Evolutionary conservation across 345 rosid species (phyloP), one percentile per base, ranked within the genome.

Genomic region (Schrenkiella parvula): DNA sequence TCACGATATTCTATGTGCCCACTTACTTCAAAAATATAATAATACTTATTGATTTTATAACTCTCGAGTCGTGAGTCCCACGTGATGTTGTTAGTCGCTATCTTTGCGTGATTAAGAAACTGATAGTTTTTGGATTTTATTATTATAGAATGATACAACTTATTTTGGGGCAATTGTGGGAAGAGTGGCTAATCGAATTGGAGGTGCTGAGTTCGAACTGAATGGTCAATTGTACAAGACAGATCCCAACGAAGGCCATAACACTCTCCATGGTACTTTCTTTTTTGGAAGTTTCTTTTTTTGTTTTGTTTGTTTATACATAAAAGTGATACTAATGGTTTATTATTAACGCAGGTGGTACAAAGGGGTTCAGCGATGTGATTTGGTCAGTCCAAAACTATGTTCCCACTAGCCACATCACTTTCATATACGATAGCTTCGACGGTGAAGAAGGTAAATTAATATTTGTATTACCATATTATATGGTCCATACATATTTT

Each of bases 161-260:
- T 82, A 80, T 70, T 95, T 95, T 31, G 99, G 99, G 28, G 89
- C 89, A 26, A 73, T 89, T 0, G 87, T 95, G 38, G 98, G 99
- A 61, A 85, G 95, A 8, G 95, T 95, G 0, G 98, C 95, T 2
- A 91, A 95, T 54, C 80, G 99, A 80, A 95, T 91, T 4, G 82
- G 78, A 35, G 82, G 80, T 9, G 95, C 96, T 21, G 68, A 76
- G 17, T 89, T 89, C 60, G 50, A 78, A n/a, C 61, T 91, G 4
- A 79, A 89, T 78, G 99, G 97, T 28, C 70, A 66, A 6, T 6
- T 10, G 2, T 85, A 87, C 75, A 84, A 86, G 62, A 76, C 89
- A 7, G 72, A 65, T 29, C 50, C 86, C 64, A 91, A 95, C 72
- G 89, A 87, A 1, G 97, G 97, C 52, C 80, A 81, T 15, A 89